Evolutionary conservation across 768 basidiomycete genomes (phyloP), one percentile per base, ranked within the genome.

Genomic region (Mycena olivaceomarginata): DNA sequence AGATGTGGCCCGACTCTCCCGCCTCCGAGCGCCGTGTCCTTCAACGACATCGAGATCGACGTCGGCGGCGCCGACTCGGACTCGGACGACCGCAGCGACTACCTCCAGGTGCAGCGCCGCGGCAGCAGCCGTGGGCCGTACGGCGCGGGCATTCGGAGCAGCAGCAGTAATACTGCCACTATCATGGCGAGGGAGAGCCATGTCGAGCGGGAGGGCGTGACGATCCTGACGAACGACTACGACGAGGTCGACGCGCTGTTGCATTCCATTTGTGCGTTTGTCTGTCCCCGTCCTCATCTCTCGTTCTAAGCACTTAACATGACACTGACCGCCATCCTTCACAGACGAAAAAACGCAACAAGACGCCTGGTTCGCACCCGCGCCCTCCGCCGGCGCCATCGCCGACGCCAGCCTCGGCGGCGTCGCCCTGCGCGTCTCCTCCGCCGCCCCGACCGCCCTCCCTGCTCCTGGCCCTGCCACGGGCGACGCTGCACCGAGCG

Each of bases 301-400:
- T n/a, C n/a, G n/a, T n/a, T n/a, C n/a, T n/a, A 31, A 31, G 31
- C 2, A 57, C 15, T 15, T 7, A 20, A 9, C 13, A 62, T 40
- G 60, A 62, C 13, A 25, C 45, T 46, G 18, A 40, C 63, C 16
- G 7, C 41, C 18, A 15, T 12, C 63, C 22, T 73, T 85, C 86
- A 88, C 87, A 81, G 94, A 95, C 82, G 90, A 90, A 78, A 86
- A 82, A 79, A 91, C 90, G 0, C 89, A 89, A 81, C 91, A 91
- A 65, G 94, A 94, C 80, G 94, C 95, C 57, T 96, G 95, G 95
- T 95, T 96, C 85, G 94, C 94, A 94, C 31, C 94, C 20, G 89
- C 92, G 0, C 92, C 94, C 79, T 10, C n/a, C 41, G 31, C 37
- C 0, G 94, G 95, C 80, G 91, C 93, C 59, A 18, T 79, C 41